Base-by-base conservation (phyloP, 257 asterid species). In the Coffea eugenioides region DNA sequence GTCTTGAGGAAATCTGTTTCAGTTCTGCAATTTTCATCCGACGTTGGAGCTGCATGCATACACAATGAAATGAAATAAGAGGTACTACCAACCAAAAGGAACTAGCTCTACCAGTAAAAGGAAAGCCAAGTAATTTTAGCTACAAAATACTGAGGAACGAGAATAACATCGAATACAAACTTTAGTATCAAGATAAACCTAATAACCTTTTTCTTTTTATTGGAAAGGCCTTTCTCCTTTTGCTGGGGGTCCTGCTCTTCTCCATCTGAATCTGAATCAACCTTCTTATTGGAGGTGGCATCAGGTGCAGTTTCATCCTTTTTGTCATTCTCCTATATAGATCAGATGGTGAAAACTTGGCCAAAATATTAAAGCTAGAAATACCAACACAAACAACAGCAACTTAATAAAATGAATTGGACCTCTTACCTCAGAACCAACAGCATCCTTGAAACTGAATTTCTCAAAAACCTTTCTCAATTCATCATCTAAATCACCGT, bases 11-110 rank as follows among this genome's bases (percentile, higher is more conserved):
- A 69, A 95, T 83, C 85, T 95, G 98, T 83, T 95, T 95, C 82
- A 95, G 82, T 75, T 95, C 98, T 48, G 97, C 97, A 81, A 95
- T 95, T 84, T 95, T 95, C 99, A 95, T 95, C 79, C 99, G 87
- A 27, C 97, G 91, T 77, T 93, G 95, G 82, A 91, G 92, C 99
- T 93, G 85, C 83, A 88, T 79, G 52, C 54, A 36, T 16, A 49
- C 59, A 70, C 45, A 77, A 41, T 31, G 10, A 21, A 68, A 46
- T 16, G 59, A 73, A 18, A 68, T 9, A 39, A 23, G 67, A 82
- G 10, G 25, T 8, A 31, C 69, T 15, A 68, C 48, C 27, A 54
- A 65, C 52, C 34, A 79, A 62, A 67, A 77, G 64, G 54, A 5
- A 21, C 69, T 12, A 65, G 45, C 56, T 43, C 74, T 3, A 14